Conservation (phyloP, 257 asterid genomes). For the Avicennia marina region DNA sequence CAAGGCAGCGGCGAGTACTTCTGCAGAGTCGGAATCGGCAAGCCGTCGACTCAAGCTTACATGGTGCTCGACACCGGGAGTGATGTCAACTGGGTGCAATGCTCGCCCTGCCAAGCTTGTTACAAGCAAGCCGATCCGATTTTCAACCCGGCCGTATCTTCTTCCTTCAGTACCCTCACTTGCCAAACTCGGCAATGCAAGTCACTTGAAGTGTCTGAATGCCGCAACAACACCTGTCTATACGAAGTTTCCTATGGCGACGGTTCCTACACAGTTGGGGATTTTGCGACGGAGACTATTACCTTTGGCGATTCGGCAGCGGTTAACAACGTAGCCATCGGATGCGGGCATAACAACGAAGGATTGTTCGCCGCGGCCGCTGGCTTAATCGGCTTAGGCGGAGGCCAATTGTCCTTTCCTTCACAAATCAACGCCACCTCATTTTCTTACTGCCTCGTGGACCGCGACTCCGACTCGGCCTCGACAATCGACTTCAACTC, state of each 20-base stretch:
- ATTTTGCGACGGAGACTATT: conserved; percentile 66
- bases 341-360: conserved; percentile 91
- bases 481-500: conserved; percentile 74
- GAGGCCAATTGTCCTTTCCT: conserved; percentile 73
- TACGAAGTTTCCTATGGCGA: conserved; percentile 94
- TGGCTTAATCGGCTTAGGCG: conserved; percentile 83
- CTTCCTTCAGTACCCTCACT: conserved; percentile 57
- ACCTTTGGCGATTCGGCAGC: conserved; percentile 54
- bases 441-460: conserved; percentile 86
- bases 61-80: conserved; percentile 95
- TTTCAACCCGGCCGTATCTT: conserved; percentile 65
- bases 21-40: conserved; percentile 76
- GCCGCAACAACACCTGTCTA: conserved; percentile 62
- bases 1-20: conserved; percentile 99
- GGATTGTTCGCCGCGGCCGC: conserved; percentile 88
- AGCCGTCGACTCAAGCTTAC: conserved; percentile 58
- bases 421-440: conserved; percentile 71
- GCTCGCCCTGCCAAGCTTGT: conserved; percentile 89
- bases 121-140: conserved; percentile 97
- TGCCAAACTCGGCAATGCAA: conserved; percentile 68
- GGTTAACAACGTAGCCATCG: conserved; percentile 66
- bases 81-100: conserved; percentile 90
- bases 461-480: conserved; percentile 70
- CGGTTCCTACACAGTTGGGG: conserved; percentile 91
- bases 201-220: conserved; percentile 77